phyloP scores from a whole-genome alignment of 495 filamentous ascomycete genomes.

The Neurospora tetraspora region DNA sequence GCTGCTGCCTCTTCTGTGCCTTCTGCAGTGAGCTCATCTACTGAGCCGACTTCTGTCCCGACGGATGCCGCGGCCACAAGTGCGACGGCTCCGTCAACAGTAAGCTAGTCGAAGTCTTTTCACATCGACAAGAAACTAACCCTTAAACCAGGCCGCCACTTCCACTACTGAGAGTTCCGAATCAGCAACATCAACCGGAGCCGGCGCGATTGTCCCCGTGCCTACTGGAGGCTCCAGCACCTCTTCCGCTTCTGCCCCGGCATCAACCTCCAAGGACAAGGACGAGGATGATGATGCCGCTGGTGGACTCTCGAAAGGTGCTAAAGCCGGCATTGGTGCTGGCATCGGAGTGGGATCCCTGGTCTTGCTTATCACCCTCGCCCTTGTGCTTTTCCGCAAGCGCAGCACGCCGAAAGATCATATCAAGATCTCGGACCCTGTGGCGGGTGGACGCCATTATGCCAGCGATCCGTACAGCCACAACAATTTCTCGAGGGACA shows the following conservation, averaged over 20 bases:
- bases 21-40: background rate
- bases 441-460: slow-evolving; percentile 23
- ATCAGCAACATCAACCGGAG: slow-evolving; percentile 2
- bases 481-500: slow-evolving; percentile 17
- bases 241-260: slow-evolving; percentile 9
- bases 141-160: background rate
- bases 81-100: background rate
- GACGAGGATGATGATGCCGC: background rate
- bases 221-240: slow-evolving; percentile 1
- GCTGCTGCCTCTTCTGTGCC: background rate
- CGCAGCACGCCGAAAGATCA: slow-evolving; percentile 14
- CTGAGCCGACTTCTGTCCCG: background rate
- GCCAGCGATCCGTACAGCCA: slow-evolving; percentile 20
- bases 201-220: slow-evolving; percentile 2
- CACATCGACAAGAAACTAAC: background rate
- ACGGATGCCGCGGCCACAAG: background rate
- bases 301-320: slow-evolving; percentile 21
- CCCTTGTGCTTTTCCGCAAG: slow-evolving; percentile 20
- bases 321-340: slow-evolving; percentile 35
- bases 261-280: background rate
- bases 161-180: background rate
- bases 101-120: background rate
- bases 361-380: slow-evolving; percentile 19
- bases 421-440: slow-evolving; percentile 35
- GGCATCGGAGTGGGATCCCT: slow-evolving; percentile 24